Conservation (phyloP, 2,329 filamentous ascomycete species). For the Aspergillus ochraceoroseus region DNA sequence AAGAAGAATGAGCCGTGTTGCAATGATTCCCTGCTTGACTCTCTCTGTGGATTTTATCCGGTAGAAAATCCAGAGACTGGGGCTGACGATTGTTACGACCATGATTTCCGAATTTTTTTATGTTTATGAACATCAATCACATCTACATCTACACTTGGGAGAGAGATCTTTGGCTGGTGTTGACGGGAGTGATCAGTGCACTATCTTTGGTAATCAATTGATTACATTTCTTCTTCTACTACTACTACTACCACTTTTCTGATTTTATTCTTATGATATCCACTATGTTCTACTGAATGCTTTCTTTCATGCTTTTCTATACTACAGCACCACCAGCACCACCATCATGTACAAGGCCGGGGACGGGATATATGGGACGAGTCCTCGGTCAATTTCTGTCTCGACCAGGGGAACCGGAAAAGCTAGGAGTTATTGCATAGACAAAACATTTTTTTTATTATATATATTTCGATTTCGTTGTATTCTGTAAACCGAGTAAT, state of each 20-base stretch:
- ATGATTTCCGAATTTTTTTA: slow-evolving; percentile 13
- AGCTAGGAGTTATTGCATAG: slow-evolving; percentile 15
- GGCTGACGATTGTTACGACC: slow-evolving; percentile 15
- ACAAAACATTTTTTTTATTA: slow-evolving; percentile 7
- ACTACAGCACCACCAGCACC: too few species aligned
- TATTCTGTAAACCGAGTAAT: too few species aligned
- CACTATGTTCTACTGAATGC: slow-evolving; percentile 22
- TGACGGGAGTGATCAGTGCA: slow-evolving; percentile 14
- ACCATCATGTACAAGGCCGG: background rate
- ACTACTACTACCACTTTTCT: slow-evolving; percentile 13
- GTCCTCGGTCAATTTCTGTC: background rate
- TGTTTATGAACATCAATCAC: slow-evolving; percentile 11
- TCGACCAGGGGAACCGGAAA: background rate
- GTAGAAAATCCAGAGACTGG: background rate
- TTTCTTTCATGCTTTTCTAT: slow-evolving; percentile 12
- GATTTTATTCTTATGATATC: slow-evolving; percentile 22
- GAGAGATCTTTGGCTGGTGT: slow-evolving; percentile 13
- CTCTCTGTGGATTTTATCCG: background rate
- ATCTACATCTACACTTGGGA: slow-evolving; percentile 10
- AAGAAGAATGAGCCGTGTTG: slow-evolving; percentile 27
- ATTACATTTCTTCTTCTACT: slow-evolving; percentile 12
- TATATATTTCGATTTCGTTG: background rate
- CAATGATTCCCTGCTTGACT: background rate
- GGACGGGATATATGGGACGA: background rate
- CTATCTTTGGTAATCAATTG: slow-evolving; percentile 7